phyloP scores from a whole-genome alignment of 345 rosid species.

The Arabis hirsuta region DNA sequence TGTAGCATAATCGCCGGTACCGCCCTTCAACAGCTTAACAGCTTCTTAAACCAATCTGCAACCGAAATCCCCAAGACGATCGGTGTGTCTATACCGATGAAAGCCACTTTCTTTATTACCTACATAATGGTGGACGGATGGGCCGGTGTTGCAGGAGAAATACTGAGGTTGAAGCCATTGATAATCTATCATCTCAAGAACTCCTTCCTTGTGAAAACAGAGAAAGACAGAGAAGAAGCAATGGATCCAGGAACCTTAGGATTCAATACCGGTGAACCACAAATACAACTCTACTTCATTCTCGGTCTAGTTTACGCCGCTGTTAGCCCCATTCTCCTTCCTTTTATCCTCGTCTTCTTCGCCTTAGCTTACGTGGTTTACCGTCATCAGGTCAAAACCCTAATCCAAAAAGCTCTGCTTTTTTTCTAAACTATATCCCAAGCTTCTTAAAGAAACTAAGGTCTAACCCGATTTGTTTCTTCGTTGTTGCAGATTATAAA shows the following conservation, averaged over 20 bases:
- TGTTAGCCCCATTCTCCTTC: slow-evolving; percentile 86
- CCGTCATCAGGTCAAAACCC: slow-evolving; percentile 76
- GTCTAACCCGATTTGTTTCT: neutral
- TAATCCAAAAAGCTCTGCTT: neutral
- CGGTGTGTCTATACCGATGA: slow-evolving; percentile 92
- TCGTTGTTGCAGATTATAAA: slow-evolving; percentile 67
- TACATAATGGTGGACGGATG: slow-evolving; percentile 97
- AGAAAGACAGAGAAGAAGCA: slow-evolving; percentile 91
- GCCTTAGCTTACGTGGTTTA: slow-evolving; percentile 80
- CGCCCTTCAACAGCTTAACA: slow-evolving; percentile 88
- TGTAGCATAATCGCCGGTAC: slow-evolving; percentile 93
- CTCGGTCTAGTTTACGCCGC: slow-evolving; percentile 94
- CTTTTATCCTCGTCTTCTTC: slow-evolving; percentile 84
- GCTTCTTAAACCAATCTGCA: slow-evolving; percentile 84
- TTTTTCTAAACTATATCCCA: neutral
- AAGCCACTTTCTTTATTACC: slow-evolving; percentile 95
- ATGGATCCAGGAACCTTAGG: slow-evolving; percentile 97
- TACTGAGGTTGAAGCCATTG: slow-evolving; percentile 77
- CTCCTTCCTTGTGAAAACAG: slow-evolving; percentile 86
- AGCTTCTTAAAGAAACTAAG: neutral
- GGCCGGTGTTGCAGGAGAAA: slow-evolving; percentile 98
- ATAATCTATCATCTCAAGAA: slow-evolving; percentile 81
- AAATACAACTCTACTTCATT: slow-evolving; percentile 90
- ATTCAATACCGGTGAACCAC: slow-evolving; percentile 93
- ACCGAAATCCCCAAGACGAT: slow-evolving; percentile 84